phyloP scores from a whole-genome alignment of 495 filamentous ascomycete species.

The Aspergillus coremiiformis region DNA sequence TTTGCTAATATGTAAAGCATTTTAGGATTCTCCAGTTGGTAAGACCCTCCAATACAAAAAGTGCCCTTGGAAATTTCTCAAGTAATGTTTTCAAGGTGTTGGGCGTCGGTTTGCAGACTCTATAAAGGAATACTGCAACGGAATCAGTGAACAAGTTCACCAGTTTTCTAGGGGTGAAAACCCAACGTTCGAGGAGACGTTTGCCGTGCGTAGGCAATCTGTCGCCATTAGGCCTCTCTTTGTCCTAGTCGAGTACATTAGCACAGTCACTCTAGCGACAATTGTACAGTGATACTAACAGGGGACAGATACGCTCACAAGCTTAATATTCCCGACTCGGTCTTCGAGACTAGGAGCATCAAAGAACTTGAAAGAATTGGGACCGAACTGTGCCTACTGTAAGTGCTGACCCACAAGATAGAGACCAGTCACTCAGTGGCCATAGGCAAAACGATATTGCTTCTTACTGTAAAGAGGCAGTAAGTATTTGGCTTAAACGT shows the following conservation, averaged over 20 bases:
- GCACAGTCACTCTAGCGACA: too few species aligned
- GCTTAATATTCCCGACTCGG: slow-evolving; percentile 21
- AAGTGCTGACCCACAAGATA: not conserved
- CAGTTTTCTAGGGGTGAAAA: slow-evolving; percentile 4
- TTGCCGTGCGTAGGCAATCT: slow-evolving; percentile 19
- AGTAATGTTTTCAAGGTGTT: slow-evolving; percentile 20
- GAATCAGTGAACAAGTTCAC: slow-evolving; percentile 20
- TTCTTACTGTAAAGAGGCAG: slow-evolving; percentile 26
- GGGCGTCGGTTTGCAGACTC: slow-evolving; percentile 18
- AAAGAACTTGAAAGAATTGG: slow-evolving; percentile 25
- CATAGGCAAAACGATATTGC: slow-evolving; percentile 27
- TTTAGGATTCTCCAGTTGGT: slow-evolving; percentile 10
- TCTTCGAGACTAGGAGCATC: slow-evolving; percentile 22
- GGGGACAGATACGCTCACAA: slow-evolving; percentile 20
- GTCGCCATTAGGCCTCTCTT: slow-evolving; percentile 25
- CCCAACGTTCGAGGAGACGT: slow-evolving; percentile 19
- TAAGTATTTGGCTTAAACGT: not conserved
- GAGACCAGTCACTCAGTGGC: not conserved
- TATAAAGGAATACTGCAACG: slow-evolving; percentile 23
- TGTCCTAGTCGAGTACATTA: slow-evolving; percentile 23
- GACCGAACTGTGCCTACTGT: slow-evolving; percentile 27
- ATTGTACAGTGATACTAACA: not conserved
- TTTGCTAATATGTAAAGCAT: not conserved
- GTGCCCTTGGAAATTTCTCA: too few species aligned
- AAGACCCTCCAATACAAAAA: not conserved